Evolutionary conservation across 345 rosid genomes (phyloP), one percentile per base, ranked within the genome.

Genomic region (Gossypium ekmanianum): DNA sequence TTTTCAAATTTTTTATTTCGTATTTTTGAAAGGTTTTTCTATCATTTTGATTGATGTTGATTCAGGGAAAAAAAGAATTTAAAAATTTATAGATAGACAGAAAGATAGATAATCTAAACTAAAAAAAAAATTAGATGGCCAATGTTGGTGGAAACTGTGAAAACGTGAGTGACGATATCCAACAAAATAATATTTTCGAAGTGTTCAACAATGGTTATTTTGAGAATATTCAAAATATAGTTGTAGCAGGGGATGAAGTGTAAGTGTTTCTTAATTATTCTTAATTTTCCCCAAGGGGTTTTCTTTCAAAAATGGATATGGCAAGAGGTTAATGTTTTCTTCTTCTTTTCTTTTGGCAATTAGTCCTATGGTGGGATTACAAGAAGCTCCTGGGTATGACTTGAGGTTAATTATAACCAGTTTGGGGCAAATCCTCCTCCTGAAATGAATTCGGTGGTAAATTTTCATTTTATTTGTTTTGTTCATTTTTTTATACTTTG

Each of bases 381-480:
- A 56, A 50, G 59, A 41, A 26, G 44, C 34, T 48, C 3, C 0
- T 47, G 10, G 12, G 9, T 3, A 43, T 18, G 29, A 11, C 11
- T 43, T 9, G 17, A 3, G 12, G 13, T 14, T 50, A 43, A 16
- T 50, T 20, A 24, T 16, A 26, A 27, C 59, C 44, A 16, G 9
- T 18, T 69, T 50, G 73, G 73, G 73, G 50, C 51, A 14, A 6
- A 69, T 69, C 45, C 16, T 9, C 59, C 20, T 50, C 58, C 73
- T 69, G 14, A 51, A 69, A 26, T 50, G 44, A 26, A 9, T 27
- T 44, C 57, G 26, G 9, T 14, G 58, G 73, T 69, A 27, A 69
- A 13, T 26, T 68, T 13, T 45, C n/a, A 22, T 43, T 41, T 17
- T 0, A 2, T 44, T 43, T 27, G 0, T n/a, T n/a, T 65, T 14